These are phyloP conservation scores for Bipolaris bicolor DNA, from an alignment of 2,329 filamentous ascomycete genomes.

Conservation along the genomic window DNA sequence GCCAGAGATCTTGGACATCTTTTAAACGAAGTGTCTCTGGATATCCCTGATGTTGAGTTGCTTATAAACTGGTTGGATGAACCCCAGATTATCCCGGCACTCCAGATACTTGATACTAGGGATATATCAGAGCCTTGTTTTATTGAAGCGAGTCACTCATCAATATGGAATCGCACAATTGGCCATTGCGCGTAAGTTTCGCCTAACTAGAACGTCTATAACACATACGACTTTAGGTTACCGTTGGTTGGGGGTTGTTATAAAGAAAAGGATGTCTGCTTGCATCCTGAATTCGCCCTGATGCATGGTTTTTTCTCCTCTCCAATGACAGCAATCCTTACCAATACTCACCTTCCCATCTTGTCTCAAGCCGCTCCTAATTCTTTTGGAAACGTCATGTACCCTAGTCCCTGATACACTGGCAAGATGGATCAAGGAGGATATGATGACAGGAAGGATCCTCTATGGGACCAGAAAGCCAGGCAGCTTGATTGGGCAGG, in stretches of 20 bases:
- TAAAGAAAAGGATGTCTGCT: conserved; percentile 14
- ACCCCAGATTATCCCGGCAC: conserved; percentile 13
- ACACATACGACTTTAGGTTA: conserved; percentile 5
- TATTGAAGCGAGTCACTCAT: conserved; percentile 1
- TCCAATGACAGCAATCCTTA: conserved; percentile 52
- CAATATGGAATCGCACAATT: too few relatives aligned
- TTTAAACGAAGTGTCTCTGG: conserved; percentile 4
- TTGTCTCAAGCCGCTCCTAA: conserved; percentile 55
- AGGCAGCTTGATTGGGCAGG: conserved; percentile 65
- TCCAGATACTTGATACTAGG: conserved; percentile 8
- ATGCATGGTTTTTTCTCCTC: conserved; percentile 56
- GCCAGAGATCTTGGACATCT: conserved; percentile 3
- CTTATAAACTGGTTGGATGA: conserved; percentile 15
- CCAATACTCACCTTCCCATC: conserved; percentile 54
- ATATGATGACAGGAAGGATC: conserved; percentile 53
- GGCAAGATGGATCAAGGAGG: conserved; percentile 44
- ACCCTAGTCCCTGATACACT: conserved; percentile 59
- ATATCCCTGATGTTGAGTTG: conserved; percentile 18
- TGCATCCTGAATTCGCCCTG: conserved; percentile 45
- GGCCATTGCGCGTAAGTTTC: neutral
- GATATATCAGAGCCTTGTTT: conserved; percentile 6
- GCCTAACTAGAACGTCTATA: neutral
- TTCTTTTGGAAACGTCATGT: conserved; percentile 57
- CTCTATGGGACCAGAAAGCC: conserved; percentile 57
- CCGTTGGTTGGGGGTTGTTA: conserved; percentile 10